Conservation (phyloP, 164 flowering plant genomes). For the Chloranthus sessilifolius region DNA sequence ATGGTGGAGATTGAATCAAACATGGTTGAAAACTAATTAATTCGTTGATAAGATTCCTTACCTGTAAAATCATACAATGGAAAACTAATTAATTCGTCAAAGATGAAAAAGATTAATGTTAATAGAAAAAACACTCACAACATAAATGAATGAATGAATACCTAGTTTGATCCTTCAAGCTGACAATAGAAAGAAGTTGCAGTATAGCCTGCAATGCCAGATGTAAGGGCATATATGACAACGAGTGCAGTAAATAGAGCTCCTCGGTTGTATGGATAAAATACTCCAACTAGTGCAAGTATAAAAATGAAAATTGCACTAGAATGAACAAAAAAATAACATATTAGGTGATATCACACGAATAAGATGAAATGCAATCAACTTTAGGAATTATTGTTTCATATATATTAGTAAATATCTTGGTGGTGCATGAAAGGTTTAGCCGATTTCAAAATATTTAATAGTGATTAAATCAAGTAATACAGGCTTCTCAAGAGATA, state of each 20-base stretch:
- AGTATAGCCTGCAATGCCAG: constrained; percentile 38
- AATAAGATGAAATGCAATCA: too few species aligned
- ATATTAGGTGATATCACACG: background rate
- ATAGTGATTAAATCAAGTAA: constrained; percentile 1
- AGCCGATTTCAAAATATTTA: too few species aligned
- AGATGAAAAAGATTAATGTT: too few species aligned
- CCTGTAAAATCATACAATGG: constrained; percentile 12
- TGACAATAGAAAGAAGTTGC: constrained; percentile 38
- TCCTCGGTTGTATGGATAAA: constrained; percentile 42
- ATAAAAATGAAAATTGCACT: constrained; percentile 36
- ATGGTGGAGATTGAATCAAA: too few species aligned
- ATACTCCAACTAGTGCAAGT: constrained; percentile 36
- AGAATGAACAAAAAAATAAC: too few species aligned
- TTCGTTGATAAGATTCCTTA: constrained; percentile 24
- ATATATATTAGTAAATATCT: too few species aligned
- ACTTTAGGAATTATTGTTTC: too few species aligned
- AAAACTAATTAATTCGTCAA: too few species aligned
- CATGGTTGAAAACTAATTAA: too few species aligned
- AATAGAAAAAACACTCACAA: background rate
- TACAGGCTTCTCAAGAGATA: background rate
- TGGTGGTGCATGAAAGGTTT: too few species aligned
- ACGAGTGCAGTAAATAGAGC: constrained; percentile 39
- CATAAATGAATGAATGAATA: constrained; percentile 1
- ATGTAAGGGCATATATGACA: constrained; percentile 37
- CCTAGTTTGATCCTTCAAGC: constrained; percentile 44